Percentiles rank a stretch among this genome's conserved stretches.
Conservation (phyloP, 225 moss, liverwort and hornwort genomes). For the Physcomitrellopsis africana region DNA sequence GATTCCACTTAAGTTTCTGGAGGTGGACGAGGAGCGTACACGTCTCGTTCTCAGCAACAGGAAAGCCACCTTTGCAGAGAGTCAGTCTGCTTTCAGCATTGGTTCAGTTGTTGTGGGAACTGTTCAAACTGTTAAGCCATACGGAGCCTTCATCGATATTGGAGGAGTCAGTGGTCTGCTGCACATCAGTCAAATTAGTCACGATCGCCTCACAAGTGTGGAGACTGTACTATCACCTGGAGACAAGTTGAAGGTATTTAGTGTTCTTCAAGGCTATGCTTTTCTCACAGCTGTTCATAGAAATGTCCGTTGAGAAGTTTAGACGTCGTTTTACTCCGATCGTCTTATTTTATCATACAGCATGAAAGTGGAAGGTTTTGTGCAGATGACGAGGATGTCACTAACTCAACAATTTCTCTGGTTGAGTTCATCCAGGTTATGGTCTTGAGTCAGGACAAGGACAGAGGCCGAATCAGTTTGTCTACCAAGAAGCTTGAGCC, state of each 20-base stretch:
- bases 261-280: background rate
- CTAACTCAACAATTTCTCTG: background rate
- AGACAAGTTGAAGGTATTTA: slow-evolving; percentile 77
- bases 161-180: slow-evolving; percentile 92
- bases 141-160: slow-evolving; percentile 82
- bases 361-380: background rate
- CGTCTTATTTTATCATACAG: background rate
- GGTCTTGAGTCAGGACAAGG: slow-evolving; percentile 96
- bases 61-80: slow-evolving; percentile 58
- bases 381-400: background rate
- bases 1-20: slow-evolving; percentile 61
- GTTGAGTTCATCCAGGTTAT: slow-evolving; percentile 59
- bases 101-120: slow-evolving; percentile 67
- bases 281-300: background rate
- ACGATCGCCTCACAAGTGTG: slow-evolving; percentile 91
- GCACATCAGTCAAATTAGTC: slow-evolving; percentile 98
- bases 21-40: slow-evolving; percentile 70
- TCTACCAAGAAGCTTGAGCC: slow-evolving; percentile 98
- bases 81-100: slow-evolving; percentile 58
- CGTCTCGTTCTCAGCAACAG: slow-evolving; percentile 72
- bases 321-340: background rate
- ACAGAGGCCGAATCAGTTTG: slow-evolving; percentile 93
- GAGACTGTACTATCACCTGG: slow-evolving; percentile 89
- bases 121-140: slow-evolving; percentile 66
- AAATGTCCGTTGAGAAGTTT: background rate